phyloP scores from a whole-genome alignment of 352 stramenopile species.

The Phytopythium delawarense region DNA sequence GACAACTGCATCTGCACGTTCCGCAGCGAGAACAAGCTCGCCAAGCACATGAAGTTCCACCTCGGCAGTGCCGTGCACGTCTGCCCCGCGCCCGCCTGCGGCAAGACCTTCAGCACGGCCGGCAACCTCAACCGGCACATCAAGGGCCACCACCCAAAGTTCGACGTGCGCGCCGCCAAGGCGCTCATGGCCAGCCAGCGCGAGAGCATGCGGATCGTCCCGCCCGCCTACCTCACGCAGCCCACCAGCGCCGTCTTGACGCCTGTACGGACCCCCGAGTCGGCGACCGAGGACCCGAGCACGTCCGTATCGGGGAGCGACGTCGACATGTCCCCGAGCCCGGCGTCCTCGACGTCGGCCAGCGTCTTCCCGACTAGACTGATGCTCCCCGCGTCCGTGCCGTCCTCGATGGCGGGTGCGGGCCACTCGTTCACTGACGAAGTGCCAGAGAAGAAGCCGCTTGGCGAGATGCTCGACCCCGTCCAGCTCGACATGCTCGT shows the following conservation, averaged over 20 bases:
- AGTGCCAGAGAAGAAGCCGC: constrained; percentile 6
- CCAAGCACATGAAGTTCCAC: constrained; percentile 67
- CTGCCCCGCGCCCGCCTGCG: constrained; percentile 31
- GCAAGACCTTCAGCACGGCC: constrained; percentile 58
- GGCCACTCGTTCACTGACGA: neutral
- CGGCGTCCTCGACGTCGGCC: constrained; percentile 14
- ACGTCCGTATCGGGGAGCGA: neutral
- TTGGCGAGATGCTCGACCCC: constrained; percentile 13
- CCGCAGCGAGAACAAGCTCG: constrained; percentile 51
- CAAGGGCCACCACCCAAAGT: constrained; percentile 41
- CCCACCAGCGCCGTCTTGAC: constrained; percentile 11
- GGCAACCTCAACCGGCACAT: constrained; percentile 62
- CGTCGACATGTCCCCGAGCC: constrained; percentile 8
- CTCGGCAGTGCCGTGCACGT: constrained; percentile 43
- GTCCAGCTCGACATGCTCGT: constrained; percentile 37
- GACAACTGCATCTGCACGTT: constrained; percentile 46
- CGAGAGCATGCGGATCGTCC: constrained; percentile 5
- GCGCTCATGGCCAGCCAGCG: constrained; percentile 10
- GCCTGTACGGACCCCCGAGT: constrained; percentile 1
- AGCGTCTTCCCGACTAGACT: constrained; percentile 10
- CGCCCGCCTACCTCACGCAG: constrained; percentile 9
- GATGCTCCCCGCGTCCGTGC: neutral
- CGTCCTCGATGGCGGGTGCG: neutral
- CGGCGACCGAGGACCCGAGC: neutral
- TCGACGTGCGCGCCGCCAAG: constrained; percentile 22